phyloP scores from a whole-genome alignment of 2,329 filamentous ascomycete species.

The Seiridium unicorne region DNA sequence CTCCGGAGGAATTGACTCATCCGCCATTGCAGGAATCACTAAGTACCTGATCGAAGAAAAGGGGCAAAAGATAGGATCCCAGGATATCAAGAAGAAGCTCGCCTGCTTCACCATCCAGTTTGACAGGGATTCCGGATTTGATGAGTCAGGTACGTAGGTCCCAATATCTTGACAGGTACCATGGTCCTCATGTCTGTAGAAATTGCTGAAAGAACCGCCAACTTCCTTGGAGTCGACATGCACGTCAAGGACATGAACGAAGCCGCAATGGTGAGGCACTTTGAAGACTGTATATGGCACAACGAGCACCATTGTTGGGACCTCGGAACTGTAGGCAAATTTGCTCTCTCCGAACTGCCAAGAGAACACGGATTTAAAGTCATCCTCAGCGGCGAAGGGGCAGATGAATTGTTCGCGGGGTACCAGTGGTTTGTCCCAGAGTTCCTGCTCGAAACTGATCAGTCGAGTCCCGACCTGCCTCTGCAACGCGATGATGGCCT shows the following conservation, averaged over 20 bases:
- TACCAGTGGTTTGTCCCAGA: conserved; percentile 15
- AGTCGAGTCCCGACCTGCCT: conserved; percentile 4
- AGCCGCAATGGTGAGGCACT: conserved; percentile 41
- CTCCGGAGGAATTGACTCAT: conserved; percentile 57
- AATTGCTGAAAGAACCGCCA: conserved; percentile 38
- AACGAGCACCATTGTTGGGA: conserved; percentile 39
- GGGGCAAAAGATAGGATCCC: conserved; percentile 44
- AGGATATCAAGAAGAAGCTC: conserved; percentile 24
- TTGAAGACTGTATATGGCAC: conserved; percentile 39
- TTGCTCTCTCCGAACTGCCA: conserved; percentile 39
- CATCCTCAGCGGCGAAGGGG: conserved; percentile 16
- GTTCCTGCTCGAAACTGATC: conserved; percentile 13
- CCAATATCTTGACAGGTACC: background rate
- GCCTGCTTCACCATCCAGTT: conserved; percentile 52
- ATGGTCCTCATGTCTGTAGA: conserved; percentile 1
- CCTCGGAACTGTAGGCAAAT: conserved; percentile 46
- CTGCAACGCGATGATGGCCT: conserved; percentile 9
- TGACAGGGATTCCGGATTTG: conserved; percentile 42
- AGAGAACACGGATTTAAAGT: conserved; percentile 38
- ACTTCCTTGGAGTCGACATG: conserved; percentile 35
- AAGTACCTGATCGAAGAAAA: conserved; percentile 47
- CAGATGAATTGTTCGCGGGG: conserved; percentile 16
- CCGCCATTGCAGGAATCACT: conserved; percentile 54
- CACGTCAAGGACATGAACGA: conserved; percentile 31
- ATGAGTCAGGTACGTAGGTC: conserved; percentile 38